Base-by-base conservation (phyloP, 768 basidiomycete genomes). In the Trametes cinnabarina region DNA sequence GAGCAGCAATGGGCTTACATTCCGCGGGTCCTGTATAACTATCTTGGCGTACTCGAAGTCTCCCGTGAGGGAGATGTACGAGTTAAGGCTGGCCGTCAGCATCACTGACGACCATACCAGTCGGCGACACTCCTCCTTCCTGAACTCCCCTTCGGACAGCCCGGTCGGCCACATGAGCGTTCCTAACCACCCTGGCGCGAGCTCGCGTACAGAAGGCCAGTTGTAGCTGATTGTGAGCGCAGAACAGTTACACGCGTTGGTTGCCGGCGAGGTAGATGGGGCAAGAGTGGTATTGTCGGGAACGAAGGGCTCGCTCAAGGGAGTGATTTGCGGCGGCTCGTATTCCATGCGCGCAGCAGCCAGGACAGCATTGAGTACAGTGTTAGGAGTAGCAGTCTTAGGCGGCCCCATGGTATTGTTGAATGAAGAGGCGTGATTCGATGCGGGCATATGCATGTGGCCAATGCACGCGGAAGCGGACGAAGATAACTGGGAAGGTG, bases 41-140 rank as follows among this genome's bases (percentile, higher is more conserved):
- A 87, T 66, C 37, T 82, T 76, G 12, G 11, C 47, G 20, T 22
- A 71, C 47, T 71, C 67, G n/a, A 51, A 34, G 11, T 47, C 50
- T 4, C 51, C 44, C 2, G 22, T 39, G n/a, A 85, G 77, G 22
- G 77, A 78, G 4, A 76, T 72, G 64, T 85, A 88, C 10, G 82
- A 78, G 26, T 80, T 83, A 68, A 87, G 82, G 7, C 83, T 86
- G 6, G 88, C 85, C 7, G 82, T 76, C 19, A 89, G 76, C 50
- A 78, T 74, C 70, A 90, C 76, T 4, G 82, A 72, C 65, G 84
- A 87, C 90, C 90, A 92, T 56, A 86, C 87, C 23, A 90, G 69
- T 25, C 89, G 74, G 22, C 90, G 82, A 65, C 84, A 85, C 43
- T 84, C 84, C 65, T 92, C 90, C 70, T 83, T 87, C 46, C 79